Evolutionary conservation across 805 yeast genomes (phyloP).

Genomic region (Yarrowia sp.): DNA sequence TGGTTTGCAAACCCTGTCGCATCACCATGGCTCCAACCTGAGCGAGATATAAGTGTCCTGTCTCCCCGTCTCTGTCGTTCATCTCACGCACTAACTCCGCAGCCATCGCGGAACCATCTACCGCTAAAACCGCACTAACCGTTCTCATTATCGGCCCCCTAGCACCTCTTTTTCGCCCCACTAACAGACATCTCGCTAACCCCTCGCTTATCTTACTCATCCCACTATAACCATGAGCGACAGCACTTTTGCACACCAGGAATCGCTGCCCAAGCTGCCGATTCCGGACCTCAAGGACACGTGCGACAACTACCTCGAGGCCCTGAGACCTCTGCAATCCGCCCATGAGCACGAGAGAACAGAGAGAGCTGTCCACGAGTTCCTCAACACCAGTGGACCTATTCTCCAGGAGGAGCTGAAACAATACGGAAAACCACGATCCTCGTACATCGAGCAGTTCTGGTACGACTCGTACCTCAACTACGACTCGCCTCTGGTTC

Average conservation of each 20-base stretch:
- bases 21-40: slow-evolving; percentile 7
- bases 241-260: slow-evolving; percentile 66
- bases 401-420: slow-evolving; percentile 68
- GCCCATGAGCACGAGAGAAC: slow-evolving; percentile 72
- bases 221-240: slow-evolving; percentile 1
- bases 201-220: neutral
- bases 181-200: neutral
- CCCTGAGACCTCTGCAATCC: slow-evolving; percentile 81
- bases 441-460: slow-evolving; percentile 89
- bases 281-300: slow-evolving; percentile 78
- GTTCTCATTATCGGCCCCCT: too few species aligned
- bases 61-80: too few species aligned
- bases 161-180: neutral
- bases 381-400: slow-evolving; percentile 63
- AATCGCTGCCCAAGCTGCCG: slow-evolving; percentile 69
- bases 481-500: slow-evolving; percentile 82
- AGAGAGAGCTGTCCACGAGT: slow-evolving; percentile 60
- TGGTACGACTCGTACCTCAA: slow-evolving; percentile 92
- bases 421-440: slow-evolving; percentile 65
- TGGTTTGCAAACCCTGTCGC: slow-evolving; percentile 36
- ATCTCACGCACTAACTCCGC: too few species aligned
- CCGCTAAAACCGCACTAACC: neutral
- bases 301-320: slow-evolving; percentile 67
- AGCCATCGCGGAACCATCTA: too few species aligned
- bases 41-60: slow-evolving; percentile 25